Evolutionary conservation across 108 stramenopile genomes (phyloP).

Genomic region (Parmales sp.): DNA sequence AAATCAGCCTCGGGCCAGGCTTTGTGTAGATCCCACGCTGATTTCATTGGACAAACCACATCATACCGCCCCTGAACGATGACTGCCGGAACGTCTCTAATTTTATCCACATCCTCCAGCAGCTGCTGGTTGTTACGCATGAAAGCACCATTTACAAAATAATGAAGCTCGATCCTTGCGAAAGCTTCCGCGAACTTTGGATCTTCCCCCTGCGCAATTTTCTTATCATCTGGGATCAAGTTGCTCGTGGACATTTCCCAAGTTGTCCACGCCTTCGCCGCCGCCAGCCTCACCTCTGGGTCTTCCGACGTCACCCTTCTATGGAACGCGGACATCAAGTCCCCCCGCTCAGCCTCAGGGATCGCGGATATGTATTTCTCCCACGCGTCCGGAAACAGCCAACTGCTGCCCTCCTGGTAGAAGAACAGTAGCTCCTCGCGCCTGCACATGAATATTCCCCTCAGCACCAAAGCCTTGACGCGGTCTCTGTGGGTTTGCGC

Average conservation of each 20-base stretch:
- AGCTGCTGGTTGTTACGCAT: slow-evolving; percentile 13
- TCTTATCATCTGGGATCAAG: neutral
- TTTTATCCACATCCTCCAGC: slow-evolving; percentile 20
- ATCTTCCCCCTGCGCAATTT: slow-evolving; percentile 13
- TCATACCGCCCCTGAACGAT: slow-evolving; percentile 36
- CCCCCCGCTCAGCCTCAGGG: slow-evolving; percentile 23
- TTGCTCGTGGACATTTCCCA: slow-evolving; percentile 26
- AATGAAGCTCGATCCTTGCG: slow-evolving; percentile 29
- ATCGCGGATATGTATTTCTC: slow-evolving; percentile 14
- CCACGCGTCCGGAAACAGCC: slow-evolving; percentile 30
- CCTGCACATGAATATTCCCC: slow-evolving; percentile 47
- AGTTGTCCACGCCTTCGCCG: slow-evolving; percentile 21
- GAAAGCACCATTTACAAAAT: slow-evolving; percentile 21
- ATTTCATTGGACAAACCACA: slow-evolving; percentile 23
- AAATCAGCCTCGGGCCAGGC: slow-evolving; percentile 7
- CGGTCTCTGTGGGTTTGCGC: slow-evolving; percentile 33
- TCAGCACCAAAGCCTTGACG: slow-evolving; percentile 32
- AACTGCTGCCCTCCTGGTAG: slow-evolving; percentile 18
- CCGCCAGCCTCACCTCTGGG: slow-evolving; percentile 6
- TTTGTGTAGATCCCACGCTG: slow-evolving; percentile 21
- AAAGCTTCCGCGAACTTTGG: slow-evolving; percentile 23
- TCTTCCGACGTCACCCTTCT: slow-evolving; percentile 18
- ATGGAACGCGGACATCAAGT: slow-evolving; percentile 19
- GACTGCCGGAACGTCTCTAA: slow-evolving; percentile 20
- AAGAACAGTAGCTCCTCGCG: slow-evolving; percentile 22